These are phyloP conservation scores for Atalantia buxifolia DNA, from an alignment of 345 rosid species.

Conservation along the genomic window DNA sequence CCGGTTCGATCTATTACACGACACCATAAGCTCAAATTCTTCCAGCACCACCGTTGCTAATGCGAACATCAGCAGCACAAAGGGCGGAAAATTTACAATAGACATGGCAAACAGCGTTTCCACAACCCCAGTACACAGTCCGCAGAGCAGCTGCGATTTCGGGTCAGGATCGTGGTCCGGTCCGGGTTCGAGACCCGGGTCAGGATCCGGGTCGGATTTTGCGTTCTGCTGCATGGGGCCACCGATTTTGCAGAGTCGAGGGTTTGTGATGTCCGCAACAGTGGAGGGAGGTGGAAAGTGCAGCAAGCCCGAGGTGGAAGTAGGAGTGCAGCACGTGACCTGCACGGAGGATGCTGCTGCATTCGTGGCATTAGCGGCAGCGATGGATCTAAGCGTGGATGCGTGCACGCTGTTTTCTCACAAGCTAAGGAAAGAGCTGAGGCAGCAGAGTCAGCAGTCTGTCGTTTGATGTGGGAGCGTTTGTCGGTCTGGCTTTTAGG, in stretches of 20 bases:
- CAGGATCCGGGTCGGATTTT: constrained; percentile 77
- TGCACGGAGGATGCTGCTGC: constrained; percentile 98
- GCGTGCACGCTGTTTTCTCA: constrained; percentile 81
- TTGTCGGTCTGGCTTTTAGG: constrained; percentile 40
- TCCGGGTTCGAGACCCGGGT: constrained; percentile 45
- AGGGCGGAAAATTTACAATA: constrained; percentile 73
- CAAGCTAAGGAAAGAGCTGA: constrained; percentile 80
- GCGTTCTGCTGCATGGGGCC: constrained; percentile 35
- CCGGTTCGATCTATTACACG: constrained; percentile 76
- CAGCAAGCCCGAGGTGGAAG: constrained; percentile 73
- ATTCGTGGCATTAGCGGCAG: constrained; percentile 88
- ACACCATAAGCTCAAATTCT: constrained; percentile 33
- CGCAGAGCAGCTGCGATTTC: constrained; percentile 82
- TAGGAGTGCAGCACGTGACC: constrained; percentile 88
- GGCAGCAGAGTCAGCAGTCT: constrained; percentile 54
- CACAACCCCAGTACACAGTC: constrained; percentile 61
- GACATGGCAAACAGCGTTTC: constrained; percentile 50
- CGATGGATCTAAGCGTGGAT: constrained; percentile 93
- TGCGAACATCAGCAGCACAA: constrained; percentile 54
- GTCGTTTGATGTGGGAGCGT: constrained; percentile 46
- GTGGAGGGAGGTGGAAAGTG: constrained; percentile 55
- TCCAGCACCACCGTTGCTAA: constrained; percentile 31
- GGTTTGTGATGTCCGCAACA: constrained; percentile 88
- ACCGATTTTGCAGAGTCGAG: constrained; percentile 29
- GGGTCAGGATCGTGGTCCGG: constrained; percentile 58